These are phyloP conservation scores for Trametes meyenii DNA, from an alignment of 768 basidiomycete genomes.

Conservation along the genomic window DNA sequence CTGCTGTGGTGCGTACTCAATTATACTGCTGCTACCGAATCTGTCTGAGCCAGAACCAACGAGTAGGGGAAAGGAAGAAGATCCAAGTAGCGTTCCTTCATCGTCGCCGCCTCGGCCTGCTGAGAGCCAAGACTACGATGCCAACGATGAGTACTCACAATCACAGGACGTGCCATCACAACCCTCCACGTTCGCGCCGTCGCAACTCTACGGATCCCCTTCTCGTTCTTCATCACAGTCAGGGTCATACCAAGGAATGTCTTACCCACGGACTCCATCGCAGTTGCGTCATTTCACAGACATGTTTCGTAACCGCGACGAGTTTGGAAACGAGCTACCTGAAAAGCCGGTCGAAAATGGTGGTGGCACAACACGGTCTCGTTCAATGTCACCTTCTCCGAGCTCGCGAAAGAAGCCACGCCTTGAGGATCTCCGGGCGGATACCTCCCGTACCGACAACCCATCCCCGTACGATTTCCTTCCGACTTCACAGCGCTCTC, in stretches of 20 bases:
- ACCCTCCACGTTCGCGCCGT: background rate
- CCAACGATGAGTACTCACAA: slow-evolving; percentile 16
- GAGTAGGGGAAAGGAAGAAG: background rate
- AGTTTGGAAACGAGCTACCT: slow-evolving; percentile 7
- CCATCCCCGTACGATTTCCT: too few relatives aligned
- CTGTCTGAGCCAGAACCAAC: background rate
- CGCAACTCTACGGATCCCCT: background rate
- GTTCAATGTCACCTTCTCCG: background rate
- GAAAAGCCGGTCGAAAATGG: too few relatives aligned
- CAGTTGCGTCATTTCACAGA: slow-evolving; percentile 8
- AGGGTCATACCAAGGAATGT: background rate
- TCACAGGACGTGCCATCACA: slow-evolving; percentile 1
- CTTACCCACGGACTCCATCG: background rate
- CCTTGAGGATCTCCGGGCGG: too few relatives aligned
- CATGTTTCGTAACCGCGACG: slow-evolving; percentile 17
- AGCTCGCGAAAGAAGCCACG: background rate
- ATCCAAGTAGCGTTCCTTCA: background rate
- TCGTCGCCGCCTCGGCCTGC: slow-evolving; percentile 2
- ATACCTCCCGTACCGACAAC: too few relatives aligned
- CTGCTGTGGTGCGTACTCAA: background rate
- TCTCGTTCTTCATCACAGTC: slow-evolving; percentile 1
- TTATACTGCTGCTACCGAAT: background rate
- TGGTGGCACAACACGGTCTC: background rate
- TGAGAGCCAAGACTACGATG: slow-evolving; percentile 16
- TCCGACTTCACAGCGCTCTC: too few relatives aligned